Percentiles rank a stretch among this genome's conserved stretches.
These are phyloP conservation scores for Osmanthus fragrans DNA, from an alignment of 257 asterid genomes.

Conservation along the genomic window DNA sequence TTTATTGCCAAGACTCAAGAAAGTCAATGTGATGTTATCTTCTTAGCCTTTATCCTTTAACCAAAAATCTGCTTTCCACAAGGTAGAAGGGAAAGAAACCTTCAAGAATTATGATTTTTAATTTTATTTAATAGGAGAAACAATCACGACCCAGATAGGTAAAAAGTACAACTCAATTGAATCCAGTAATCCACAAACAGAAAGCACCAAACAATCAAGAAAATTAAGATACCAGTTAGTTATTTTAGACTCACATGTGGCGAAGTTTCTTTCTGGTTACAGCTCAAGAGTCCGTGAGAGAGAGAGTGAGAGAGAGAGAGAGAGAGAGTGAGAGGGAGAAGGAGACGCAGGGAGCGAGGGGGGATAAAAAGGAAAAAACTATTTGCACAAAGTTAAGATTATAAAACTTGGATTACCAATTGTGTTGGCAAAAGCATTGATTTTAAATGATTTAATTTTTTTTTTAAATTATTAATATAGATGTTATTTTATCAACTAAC, in stretches of 20 bases:
- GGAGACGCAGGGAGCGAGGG: too few species aligned
- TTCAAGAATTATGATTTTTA: background rate
- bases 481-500: too few species aligned
- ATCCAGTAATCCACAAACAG: background rate
- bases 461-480: too few species aligned
- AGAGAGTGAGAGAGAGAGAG: background rate
- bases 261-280: background rate
- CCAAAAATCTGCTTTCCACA: background rate
- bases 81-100: background rate
- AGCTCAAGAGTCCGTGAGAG: background rate
- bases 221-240: background rate
- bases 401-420: too few species aligned
- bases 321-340: background rate
- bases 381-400: too few species aligned
- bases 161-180: constrained; percentile 5
- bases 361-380: too few species aligned
- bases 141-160: background rate
- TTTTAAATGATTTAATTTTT: too few species aligned
- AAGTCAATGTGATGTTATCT: constrained; percentile 21
- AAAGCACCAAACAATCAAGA: constrained; percentile 7
- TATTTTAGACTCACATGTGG: background rate
- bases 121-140: background rate
- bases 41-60: background rate
- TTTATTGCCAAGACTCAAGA: constrained; percentile 11
- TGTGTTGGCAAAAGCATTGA: too few species aligned